phyloP scores from a whole-genome alignment of 306 rosid species.

The Delonix regia region DNA sequence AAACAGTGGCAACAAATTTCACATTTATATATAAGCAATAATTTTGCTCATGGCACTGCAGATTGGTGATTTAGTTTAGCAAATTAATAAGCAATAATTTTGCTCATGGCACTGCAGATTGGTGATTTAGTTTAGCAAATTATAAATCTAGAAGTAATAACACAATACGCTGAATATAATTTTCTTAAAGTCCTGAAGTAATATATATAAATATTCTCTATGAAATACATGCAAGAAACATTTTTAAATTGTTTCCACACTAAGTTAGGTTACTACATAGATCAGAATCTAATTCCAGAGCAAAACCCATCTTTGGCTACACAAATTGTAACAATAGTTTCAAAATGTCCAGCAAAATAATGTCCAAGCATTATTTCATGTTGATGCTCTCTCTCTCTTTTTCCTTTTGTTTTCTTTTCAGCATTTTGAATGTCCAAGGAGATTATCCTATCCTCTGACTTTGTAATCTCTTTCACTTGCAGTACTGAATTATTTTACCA shows the following conservation, averaged over 20 bases:
- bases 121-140: not conserved
- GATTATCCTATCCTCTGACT: not conserved
- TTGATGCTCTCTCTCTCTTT: not conserved
- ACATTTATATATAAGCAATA: conserved; percentile 22
- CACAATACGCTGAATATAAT: not conserved
- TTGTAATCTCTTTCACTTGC: not conserved
- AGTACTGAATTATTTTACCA: not conserved
- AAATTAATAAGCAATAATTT: conserved; percentile 15
- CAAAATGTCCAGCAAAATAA: not conserved
- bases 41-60: conserved; percentile 1
- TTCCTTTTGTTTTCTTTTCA: not conserved
- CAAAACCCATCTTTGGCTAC: not conserved
- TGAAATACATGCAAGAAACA: not conserved
- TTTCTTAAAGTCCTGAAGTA: not conserved
- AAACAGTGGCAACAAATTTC: conserved; percentile 9
- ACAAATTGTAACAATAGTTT: not conserved
- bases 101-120: not conserved
- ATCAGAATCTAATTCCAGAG: not conserved
- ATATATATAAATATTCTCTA: not conserved
- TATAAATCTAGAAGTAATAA: not conserved
- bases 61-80: not conserved
- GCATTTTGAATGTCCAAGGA: not conserved
- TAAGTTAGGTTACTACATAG: not conserved
- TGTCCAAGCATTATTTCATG: not conserved
- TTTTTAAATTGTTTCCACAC: not conserved